Evolutionary conservation across 2,329 filamentous ascomycete genomes (phyloP).

Genomic region (Alternaria burnsii): DNA sequence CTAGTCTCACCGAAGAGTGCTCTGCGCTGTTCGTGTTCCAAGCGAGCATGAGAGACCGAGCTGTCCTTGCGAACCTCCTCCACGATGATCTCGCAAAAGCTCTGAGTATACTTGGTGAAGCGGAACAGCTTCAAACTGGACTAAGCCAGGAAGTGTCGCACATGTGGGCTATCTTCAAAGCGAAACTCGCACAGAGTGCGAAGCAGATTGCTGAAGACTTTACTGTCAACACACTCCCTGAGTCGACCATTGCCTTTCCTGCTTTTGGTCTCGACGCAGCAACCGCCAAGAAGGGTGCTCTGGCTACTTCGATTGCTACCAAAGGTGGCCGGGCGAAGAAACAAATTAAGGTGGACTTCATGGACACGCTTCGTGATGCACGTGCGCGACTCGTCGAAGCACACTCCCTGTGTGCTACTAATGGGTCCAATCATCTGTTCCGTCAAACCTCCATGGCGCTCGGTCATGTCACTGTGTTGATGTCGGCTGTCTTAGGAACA

Average conservation of each 20-base stretch:
- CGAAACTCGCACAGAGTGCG: slow-evolving; percentile 73
- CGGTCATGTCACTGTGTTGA: slow-evolving; percentile 49
- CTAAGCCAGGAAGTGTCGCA: slow-evolving; percentile 60
- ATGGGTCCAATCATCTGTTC: slow-evolving; percentile 65
- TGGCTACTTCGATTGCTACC: slow-evolving; percentile 14
- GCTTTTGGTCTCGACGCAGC: slow-evolving; percentile 59
- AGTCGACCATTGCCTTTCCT: slow-evolving; percentile 90
- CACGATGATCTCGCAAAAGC: slow-evolving; percentile 45
- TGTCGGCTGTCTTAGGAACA: slow-evolving; percentile 48
- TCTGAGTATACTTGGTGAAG: slow-evolving; percentile 34
- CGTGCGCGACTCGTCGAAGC: slow-evolving; percentile 72
- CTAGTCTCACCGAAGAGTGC: slow-evolving; percentile 46
- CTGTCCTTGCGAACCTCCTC: slow-evolving; percentile 55
- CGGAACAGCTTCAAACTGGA: slow-evolving; percentile 38
- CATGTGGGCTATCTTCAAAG: slow-evolving; percentile 69
- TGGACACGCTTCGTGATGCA: slow-evolving; percentile 69
- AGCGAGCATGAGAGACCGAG: slow-evolving; percentile 60
- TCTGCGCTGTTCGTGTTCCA: slow-evolving; percentile 54
- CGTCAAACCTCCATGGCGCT: slow-evolving; percentile 56
- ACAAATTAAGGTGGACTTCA: slow-evolving; percentile 55
- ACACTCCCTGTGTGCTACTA: slow-evolving; percentile 63
- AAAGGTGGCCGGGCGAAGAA: slow-evolving; percentile 38
- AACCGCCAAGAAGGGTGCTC: slow-evolving; percentile 21
- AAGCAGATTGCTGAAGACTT: slow-evolving; percentile 80
- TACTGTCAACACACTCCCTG: slow-evolving; percentile 87